A percentile compares a stretch with the other conserved stretches of the same genome.
Conservation (phyloP, 164 flowering plant species). For the Kalanchoe fedtschenkoi region DNA sequence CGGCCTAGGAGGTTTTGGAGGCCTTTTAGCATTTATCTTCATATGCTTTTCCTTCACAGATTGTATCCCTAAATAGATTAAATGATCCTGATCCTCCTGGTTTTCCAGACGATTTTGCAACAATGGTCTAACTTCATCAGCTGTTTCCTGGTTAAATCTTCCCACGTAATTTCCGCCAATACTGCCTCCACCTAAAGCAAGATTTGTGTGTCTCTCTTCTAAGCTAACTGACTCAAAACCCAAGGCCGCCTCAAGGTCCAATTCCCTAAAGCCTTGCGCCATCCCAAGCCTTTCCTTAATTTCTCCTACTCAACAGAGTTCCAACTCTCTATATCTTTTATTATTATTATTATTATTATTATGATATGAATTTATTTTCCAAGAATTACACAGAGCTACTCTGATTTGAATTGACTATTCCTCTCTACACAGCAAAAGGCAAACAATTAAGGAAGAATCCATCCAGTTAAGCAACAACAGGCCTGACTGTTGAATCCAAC, state of each 20-base stretch:
- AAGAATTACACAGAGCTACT: neutral
- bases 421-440: no score
- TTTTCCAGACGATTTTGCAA: constrained; percentile 8
- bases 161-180: neutral
- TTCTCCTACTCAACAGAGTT: neutral
- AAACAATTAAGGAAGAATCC: no score
- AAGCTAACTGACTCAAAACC: neutral
- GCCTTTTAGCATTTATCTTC: constrained; percentile 16
- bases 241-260: neutral
- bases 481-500: neutral
- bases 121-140: constrained; percentile 1
- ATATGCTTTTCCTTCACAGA: constrained; percentile 18
- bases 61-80: constrained; percentile 12
- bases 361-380: neutral
- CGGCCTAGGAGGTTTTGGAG: constrained; percentile 45
- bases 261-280: neutral
- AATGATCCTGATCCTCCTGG: constrained; percentile 12
- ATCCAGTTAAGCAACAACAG: no score
- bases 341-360: no score
- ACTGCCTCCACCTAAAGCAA: neutral
- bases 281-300: neutral
- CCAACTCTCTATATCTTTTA: neutral
- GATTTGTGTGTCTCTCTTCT: neutral
- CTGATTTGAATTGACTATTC: no score
- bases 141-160: neutral